Base-by-base conservation (phyloP, 768 basidiomycete genomes). In the Mycena vitilis region DNA sequence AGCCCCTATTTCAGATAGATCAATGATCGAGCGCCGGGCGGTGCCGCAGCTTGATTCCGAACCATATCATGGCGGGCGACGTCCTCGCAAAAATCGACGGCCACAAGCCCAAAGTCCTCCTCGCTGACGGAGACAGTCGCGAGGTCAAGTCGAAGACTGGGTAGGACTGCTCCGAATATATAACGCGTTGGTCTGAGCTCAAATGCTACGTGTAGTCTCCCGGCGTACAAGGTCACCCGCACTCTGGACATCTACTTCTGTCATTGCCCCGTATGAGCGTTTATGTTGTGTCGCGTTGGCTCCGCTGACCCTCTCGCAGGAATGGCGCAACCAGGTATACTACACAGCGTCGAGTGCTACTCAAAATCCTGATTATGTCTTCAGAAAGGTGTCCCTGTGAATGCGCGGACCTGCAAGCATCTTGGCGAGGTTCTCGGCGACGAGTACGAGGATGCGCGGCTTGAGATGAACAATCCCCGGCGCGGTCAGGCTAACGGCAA, bases 61-160 rank as follows among this genome's bases (percentile, higher is more conserved):
- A 34, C 25, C 13, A 8, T 4, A 53, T 20, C 23, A 57, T 57
- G 56, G 56, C 56, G 23, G 45, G 56, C 42, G 86, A 87, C 72
- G 86, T 84, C 71, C 82, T 88, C 22, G 81, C 80, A 57, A 82
- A 83, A 73, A 87, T 88, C 58, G 80, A 84, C 69, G 87, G 87
- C 16, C 75, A 86, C 61, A 84, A 84, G 72, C 87, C 87, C 44
- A 84, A 83, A 30, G 81, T 85, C 12, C 63, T 78, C 56, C 73
- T 88, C 4, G 73, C 70, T 23, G 87, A 87, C 63, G 87, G 87
- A 5, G 83, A 71, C 13, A 49, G 53, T 4, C 59, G 67, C 9
- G 60, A 62, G 25, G 63, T 63, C n/a, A 56, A 68, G 23, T 58
- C 63, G 11, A 58, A 75, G 63, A 76, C 80, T 5, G 81, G 82